Evolutionary conservation across 805 yeast genomes (phyloP).

Genomic region (Saccharomycopsis sp.): DNA sequence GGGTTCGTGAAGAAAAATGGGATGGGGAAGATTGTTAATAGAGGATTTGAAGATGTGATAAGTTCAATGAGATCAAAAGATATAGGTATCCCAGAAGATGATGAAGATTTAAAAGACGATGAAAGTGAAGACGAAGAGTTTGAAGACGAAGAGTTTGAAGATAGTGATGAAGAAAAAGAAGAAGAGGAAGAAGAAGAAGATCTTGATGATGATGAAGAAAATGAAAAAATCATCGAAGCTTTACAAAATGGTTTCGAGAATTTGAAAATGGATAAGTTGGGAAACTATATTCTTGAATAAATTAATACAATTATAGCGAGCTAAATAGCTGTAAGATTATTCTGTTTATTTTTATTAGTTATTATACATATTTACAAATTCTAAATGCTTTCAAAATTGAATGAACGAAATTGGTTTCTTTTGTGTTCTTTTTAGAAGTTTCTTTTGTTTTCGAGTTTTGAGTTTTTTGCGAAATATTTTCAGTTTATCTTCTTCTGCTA

Average conservation of each 20-base stretch:
- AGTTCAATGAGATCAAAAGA: conserved; percentile 29
- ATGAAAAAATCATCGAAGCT: conserved; percentile 60
- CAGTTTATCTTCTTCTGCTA: too few species aligned
- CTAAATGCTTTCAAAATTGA: too few species aligned
- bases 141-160: conserved; percentile 25
- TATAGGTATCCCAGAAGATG: conserved; percentile 19
- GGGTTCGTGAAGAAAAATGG: conserved; percentile 44
- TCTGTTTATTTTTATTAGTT: too few species aligned
- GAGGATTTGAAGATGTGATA: conserved; percentile 22
- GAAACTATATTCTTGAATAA: conserved; percentile 63
- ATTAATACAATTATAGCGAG: too few species aligned
- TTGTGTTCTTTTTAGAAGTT: too few species aligned
- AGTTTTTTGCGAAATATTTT: too few species aligned
- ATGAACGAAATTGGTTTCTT: too few species aligned
- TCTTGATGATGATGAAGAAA: conserved; percentile 33
- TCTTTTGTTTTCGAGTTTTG: too few species aligned
- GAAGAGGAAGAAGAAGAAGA: conserved; percentile 25
- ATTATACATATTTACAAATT: too few species aligned
- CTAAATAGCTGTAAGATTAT: too few species aligned
- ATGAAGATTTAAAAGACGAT: conserved; percentile 22
- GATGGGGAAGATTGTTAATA: conserved; percentile 19
- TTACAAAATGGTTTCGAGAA: conserved; percentile 50
- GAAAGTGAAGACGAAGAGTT: conserved; percentile 24
- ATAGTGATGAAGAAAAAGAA: conserved; percentile 24
- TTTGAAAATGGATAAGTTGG: conserved; percentile 73